Conservation (phyloP, 73 alveolate species). For the Tetrahymena thermophila region DNA sequence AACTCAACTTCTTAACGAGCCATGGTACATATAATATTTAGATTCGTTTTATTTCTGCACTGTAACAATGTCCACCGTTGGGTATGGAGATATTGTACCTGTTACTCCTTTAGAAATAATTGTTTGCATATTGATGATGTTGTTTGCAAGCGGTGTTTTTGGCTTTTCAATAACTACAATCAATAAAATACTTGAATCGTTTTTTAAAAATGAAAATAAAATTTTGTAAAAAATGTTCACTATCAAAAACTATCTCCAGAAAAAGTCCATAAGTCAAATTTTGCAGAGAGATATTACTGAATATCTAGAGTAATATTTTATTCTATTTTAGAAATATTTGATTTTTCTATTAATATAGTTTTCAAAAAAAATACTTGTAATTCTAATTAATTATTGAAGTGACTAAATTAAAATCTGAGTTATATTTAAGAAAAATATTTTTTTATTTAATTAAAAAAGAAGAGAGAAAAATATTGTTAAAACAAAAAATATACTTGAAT, state of each 20-base stretch:
- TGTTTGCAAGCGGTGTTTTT: constrained; percentile 34
- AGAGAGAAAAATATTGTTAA: too few relatives aligned
- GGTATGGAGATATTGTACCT: constrained; percentile 44
- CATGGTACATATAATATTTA: constrained; percentile 17
- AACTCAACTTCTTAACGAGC: background rate
- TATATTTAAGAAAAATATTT: too few relatives aligned
- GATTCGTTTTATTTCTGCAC: constrained; percentile 29
- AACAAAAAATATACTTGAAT: too few relatives aligned
- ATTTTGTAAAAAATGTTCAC: background rate
- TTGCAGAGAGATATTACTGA: background rate
- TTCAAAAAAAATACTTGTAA: too few relatives aligned
- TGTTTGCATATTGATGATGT: constrained; percentile 21
- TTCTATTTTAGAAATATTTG: background rate
- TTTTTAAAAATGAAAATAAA: background rate
- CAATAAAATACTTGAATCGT: background rate
- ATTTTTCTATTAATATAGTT: too few relatives aligned
- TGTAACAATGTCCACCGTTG: constrained; percentile 29
- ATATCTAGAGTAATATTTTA: background rate
- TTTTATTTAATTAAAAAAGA: too few relatives aligned
- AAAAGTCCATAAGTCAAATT: background rate
- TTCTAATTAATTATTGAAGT: too few relatives aligned
- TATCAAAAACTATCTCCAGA: background rate
- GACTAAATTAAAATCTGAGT: too few relatives aligned
- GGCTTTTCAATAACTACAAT: constrained; percentile 22
- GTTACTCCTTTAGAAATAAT: constrained; percentile 16